Percentiles rank a stretch among this genome's conserved stretches.
These are phyloP conservation scores for Epipyxis sp. DNA, from an alignment of 108 stramenopile species.

Conservation along the genomic window DNA sequence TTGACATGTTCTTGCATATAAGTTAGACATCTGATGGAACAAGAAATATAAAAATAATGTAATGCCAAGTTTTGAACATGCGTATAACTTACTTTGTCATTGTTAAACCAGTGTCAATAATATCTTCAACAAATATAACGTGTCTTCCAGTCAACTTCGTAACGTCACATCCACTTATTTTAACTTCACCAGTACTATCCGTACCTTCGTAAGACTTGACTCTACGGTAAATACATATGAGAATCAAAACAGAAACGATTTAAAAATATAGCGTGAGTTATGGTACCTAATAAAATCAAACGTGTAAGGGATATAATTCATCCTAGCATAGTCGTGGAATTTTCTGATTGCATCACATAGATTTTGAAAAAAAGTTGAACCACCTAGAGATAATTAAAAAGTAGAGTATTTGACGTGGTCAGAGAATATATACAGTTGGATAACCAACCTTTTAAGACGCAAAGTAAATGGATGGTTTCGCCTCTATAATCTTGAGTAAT, in stretches of 20 bases:
- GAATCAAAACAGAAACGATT: too few species aligned
- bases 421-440: neutral
- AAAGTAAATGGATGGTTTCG: slow-evolving; percentile 48
- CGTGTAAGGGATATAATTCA: slow-evolving; percentile 33
- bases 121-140: slow-evolving; percentile 55
- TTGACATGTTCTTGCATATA: slow-evolving; percentile 31
- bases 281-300: slow-evolving; percentile 47
- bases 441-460: slow-evolving; percentile 47
- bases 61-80: too few species aligned
- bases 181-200: slow-evolving; percentile 44
- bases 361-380: slow-evolving; percentile 49
- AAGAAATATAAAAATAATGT: too few species aligned
- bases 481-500: slow-evolving; percentile 44
- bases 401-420: too few species aligned
- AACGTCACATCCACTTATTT: slow-evolving; percentile 42
- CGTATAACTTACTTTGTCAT: too few species aligned
- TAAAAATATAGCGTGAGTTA: too few species aligned
- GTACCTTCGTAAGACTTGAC: slow-evolving; percentile 56
- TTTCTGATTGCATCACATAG: slow-evolving; percentile 36
- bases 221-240: neutral
- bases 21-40: slow-evolving; percentile 44
- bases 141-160: slow-evolving; percentile 40
- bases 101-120: slow-evolving; percentile 56
- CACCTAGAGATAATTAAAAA: slow-evolving; percentile 31
- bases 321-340: slow-evolving; percentile 36